Evolutionary conservation across 495 filamentous ascomycete genomes (phyloP).

Genomic region (Pseudotulostoma volvatum): DNA sequence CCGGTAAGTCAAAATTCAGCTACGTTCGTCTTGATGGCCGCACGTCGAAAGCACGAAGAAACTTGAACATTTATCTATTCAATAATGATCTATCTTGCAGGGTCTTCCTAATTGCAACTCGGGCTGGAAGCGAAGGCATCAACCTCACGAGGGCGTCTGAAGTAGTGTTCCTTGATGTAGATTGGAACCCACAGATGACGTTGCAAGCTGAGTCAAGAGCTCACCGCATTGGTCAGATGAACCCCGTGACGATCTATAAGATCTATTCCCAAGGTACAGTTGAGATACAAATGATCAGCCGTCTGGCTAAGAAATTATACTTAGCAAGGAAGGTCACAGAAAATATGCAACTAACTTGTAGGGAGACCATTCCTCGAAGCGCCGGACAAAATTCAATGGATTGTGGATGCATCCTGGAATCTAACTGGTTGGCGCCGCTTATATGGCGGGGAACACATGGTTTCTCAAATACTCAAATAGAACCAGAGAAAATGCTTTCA

Average conservation of each 20-base stretch:
- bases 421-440: too few species aligned
- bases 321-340: conserved; percentile 46
- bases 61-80: conserved; percentile 42
- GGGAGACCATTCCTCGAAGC: too few species aligned
- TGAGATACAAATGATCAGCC: conserved; percentile 46
- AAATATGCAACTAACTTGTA: conserved; percentile 1
- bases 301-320: conserved; percentile 52
- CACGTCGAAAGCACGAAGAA: conserved; percentile 37
- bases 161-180: conserved; percentile 47
- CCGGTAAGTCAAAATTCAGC: conserved; percentile 27
- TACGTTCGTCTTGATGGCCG: conserved; percentile 42
- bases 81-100: conserved; percentile 33
- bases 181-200: conserved; percentile 52
- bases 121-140: conserved; percentile 48
- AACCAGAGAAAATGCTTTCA: conserved; percentile 38
- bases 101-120: conserved; percentile 48
- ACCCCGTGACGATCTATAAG: conserved; percentile 41
- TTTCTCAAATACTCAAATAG: too few species aligned
- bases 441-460: too few species aligned
- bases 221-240: conserved; percentile 42
- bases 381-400: conserved; percentile 13
- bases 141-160: conserved; percentile 44
- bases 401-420: too few species aligned
- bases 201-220: conserved; percentile 44
- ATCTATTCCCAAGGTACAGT: conserved; percentile 43